Conservation (phyloP, 2,329 filamentous ascomycete genomes). For the Pleoardoris graminearum region DNA sequence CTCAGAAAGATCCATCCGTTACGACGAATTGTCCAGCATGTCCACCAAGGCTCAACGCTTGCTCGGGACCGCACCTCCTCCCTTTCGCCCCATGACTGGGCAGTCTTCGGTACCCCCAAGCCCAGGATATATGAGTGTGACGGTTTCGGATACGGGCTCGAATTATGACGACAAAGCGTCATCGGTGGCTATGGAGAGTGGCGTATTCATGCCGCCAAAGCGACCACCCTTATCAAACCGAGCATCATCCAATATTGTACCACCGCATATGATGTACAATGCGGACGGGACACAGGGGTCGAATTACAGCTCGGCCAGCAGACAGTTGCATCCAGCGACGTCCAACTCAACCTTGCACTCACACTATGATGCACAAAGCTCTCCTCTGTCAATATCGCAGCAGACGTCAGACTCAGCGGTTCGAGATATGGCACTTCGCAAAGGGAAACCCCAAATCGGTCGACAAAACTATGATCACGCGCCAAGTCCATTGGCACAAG, state of each 20-base stretch:
- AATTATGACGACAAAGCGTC: conserved; percentile 29
- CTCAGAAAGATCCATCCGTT: conserved; percentile 30
- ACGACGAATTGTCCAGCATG: conserved; percentile 7
- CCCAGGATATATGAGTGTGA: conserved; percentile 38
- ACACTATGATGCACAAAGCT: conserved; percentile 48
- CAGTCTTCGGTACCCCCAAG: conserved; percentile 28
- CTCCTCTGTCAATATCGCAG: conserved; percentile 49
- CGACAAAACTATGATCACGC: conserved; percentile 13
- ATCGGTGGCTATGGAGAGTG: conserved; percentile 24
- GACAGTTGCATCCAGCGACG: conserved; percentile 33
- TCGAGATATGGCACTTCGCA: conserved; percentile 48
- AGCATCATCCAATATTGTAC: conserved; percentile 41
- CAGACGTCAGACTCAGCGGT: conserved; percentile 51
- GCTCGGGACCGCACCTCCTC: conserved; percentile 40
- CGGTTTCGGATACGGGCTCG: conserved; percentile 36
- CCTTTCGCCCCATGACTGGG: conserved; percentile 29
- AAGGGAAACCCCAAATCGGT: conserved; percentile 40
- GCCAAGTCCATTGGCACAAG: conserved; percentile 26
- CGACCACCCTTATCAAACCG: conserved; percentile 34
- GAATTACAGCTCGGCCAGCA: conserved; percentile 33
- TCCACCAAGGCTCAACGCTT: conserved; percentile 43
- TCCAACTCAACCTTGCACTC: conserved; percentile 49
- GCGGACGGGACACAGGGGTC: conserved; percentile 31
- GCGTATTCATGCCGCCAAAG: conserved; percentile 13
- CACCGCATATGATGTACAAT: conserved; percentile 16